phyloP scores from a whole-genome alignment of 2,329 filamentous ascomycete genomes.

The Fusarium chuoi region DNA sequence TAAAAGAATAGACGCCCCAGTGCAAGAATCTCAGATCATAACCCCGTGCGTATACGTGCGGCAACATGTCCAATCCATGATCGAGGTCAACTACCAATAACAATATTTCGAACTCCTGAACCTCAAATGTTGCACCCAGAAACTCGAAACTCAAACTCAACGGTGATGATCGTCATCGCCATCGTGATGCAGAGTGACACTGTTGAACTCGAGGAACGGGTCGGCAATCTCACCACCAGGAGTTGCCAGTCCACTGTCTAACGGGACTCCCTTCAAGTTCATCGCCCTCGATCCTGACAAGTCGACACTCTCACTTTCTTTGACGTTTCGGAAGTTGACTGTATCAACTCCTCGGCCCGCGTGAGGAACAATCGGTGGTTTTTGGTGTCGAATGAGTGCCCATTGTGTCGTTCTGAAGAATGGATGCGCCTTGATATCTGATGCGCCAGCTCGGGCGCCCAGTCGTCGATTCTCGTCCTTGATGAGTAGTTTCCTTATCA shows the following conservation, averaged over 20 bases:
- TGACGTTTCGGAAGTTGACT: constrained; percentile 96
- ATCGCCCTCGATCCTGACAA: constrained; percentile 70
- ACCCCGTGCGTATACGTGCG: constrained; percentile 39
- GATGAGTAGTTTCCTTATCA: constrained; percentile 96
- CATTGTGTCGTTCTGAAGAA: constrained; percentile 98
- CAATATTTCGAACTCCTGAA: constrained; percentile 8
- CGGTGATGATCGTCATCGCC: constrained; percentile 73
- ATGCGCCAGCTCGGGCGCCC: constrained; percentile 92
- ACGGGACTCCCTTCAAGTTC: constrained; percentile 78
- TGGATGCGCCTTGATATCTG: constrained; percentile 93
- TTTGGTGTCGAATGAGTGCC: constrained; percentile 97
- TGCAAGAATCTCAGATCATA: constrained; percentile 40
- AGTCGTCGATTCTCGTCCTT: constrained; percentile 96
- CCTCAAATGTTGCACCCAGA: background rate
- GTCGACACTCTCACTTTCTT: constrained; percentile 96
- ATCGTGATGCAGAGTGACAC: constrained; percentile 95
- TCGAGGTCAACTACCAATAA: constrained; percentile 12
- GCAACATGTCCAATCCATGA: constrained; percentile 27
- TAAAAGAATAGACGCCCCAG: constrained; percentile 38
- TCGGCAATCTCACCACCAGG: constrained; percentile 84
- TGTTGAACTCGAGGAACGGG: constrained; percentile 99
- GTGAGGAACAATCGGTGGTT: constrained; percentile 94
- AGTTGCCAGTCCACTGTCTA: constrained; percentile 87
- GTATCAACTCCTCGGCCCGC: constrained; percentile 92
- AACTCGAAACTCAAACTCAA: constrained; percentile 1